Evolutionary conservation across 2,329 filamentous ascomycete species (phyloP), one percentile per base, ranked within the genome.

Genomic region (Phyllosticta citrichinensis): DNA sequence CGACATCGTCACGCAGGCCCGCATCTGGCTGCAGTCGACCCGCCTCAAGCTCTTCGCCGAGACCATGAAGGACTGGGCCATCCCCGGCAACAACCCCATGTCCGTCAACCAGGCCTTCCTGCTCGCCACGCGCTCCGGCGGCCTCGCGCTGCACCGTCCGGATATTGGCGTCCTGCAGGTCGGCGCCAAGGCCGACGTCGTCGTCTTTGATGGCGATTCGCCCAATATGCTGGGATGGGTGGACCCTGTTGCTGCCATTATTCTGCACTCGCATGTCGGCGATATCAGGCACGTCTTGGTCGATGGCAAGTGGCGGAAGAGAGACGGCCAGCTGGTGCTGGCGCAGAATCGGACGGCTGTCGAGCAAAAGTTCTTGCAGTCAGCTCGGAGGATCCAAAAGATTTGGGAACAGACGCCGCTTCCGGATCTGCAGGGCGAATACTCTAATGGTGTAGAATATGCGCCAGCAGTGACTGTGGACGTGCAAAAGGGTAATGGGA

Each of bases 171-270:
- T 79, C 35, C 70, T 84, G 22, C 67, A 67, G 0, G 68, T 68
- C 1, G 81, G 81, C 4, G 80, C 81, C 12, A 82, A 82, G 66
- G 81, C 81, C 0, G 81, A 84, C 64, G 57, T 84, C 0, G 73
- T 83, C 0, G 73, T 84, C 0, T 83, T 79, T 71, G 74, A 83
- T 62, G 80, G 79, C 0, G 70, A 74, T 1, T 74, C 76, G 0
- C 80, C 81, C 0, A 71, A 73, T 0, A 70, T 84, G 66, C 70
- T 83, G 0, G 82, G 82, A 2, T 84, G 81, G 80, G 70, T 64
- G 5, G 81, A 84, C 61, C 80, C 81, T 0, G 74, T 85, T 3
- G 81, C 81, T 0, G 82, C 82, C 0, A 72, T 85, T 0, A 77
- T 85, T 25, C 69, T 85, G 40, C 82, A 84, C 62, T 76, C 80